Evolutionary conservation across 768 basidiomycete species (phyloP).

Genomic region (Mycena leptocephala): DNA sequence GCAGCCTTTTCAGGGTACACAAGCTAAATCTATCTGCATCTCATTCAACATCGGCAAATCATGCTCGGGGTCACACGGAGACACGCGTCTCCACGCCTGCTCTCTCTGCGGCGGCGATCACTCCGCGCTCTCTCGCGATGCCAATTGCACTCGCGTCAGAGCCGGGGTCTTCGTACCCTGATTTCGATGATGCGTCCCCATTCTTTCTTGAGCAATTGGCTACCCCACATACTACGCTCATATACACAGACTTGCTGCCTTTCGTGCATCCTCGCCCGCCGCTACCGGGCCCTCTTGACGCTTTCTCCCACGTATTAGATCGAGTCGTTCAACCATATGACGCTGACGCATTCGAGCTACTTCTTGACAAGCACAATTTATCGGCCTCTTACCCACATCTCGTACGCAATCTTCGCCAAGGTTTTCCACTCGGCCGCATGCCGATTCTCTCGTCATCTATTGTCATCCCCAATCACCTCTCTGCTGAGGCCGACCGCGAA

Average conservation of each 20-base stretch:
- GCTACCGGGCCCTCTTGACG: not conserved
- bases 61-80: not conserved
- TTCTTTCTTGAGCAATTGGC: not conserved
- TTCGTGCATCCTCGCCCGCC: not conserved
- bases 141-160: slow-evolving; percentile 16
- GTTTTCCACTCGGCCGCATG: not conserved
- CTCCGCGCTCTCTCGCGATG: slow-evolving; percentile 23
- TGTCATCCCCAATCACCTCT: not conserved
- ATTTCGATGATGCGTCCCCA: not conserved
- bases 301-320: not conserved
- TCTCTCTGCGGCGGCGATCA: slow-evolving; percentile 39
- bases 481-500: not conserved
- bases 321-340: not conserved
- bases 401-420: not conserved
- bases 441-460: not conserved
- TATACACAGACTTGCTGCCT: not conserved
- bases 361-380: not conserved
- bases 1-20: not conserved
- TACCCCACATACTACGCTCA: not conserved
- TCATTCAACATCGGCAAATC: slow-evolving; percentile 23
- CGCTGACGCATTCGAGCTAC: not conserved
- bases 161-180: slow-evolving; percentile 20
- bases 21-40: slow-evolving; percentile 17
- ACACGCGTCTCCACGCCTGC: slow-evolving; percentile 33
- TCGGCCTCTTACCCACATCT: not conserved